These are phyloP conservation scores for Pelargonium citronellum DNA, from an alignment of 441 rosid species.

Conservation along the genomic window DNA sequence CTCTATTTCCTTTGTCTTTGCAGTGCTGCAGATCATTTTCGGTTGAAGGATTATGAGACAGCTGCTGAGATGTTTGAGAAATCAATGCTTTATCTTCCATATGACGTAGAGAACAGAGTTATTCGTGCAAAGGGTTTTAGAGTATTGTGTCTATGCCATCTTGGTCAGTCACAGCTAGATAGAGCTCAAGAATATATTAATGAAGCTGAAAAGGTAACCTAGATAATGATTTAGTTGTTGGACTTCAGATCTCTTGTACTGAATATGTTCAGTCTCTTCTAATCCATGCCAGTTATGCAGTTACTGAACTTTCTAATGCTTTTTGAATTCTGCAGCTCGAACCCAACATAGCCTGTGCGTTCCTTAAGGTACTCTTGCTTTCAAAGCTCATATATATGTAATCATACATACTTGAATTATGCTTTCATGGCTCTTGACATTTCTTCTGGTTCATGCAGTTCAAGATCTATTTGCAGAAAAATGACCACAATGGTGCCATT, in stretches of 20 bases:
- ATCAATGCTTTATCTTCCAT: constrained; percentile 78
- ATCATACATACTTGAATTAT: constrained; percentile 13
- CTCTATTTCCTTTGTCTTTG: constrained; percentile 18
- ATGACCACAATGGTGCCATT: constrained; percentile 50
- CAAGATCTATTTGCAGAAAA: constrained; percentile 65
- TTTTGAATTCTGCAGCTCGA: constrained; percentile 67
- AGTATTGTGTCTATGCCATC: constrained; percentile 85
- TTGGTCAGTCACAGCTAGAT: constrained; percentile 70
- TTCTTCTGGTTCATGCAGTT: constrained; percentile 49
- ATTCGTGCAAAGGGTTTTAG: constrained; percentile 88
- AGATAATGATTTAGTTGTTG: constrained; percentile 1
- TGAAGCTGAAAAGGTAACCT: constrained; percentile 82
- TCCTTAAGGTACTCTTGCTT: constrained; percentile 67
- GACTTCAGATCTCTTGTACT: constrained; percentile 18
- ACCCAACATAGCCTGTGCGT: constrained; percentile 65
- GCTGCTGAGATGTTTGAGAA: constrained; percentile 90
- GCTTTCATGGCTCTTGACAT: constrained; percentile 16
- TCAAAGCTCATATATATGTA: constrained; percentile 10
- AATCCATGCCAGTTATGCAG: constrained; percentile 6
- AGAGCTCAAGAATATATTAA: constrained; percentile 76
- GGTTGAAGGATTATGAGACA: constrained; percentile 62
- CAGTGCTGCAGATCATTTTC: constrained; percentile 77
- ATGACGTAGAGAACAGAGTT: constrained; percentile 53
- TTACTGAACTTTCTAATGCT: constrained; percentile 12
- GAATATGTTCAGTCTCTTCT: constrained; percentile 14